Base-by-base conservation (phyloP, 345 rosid genomes). In the Durio zibethinus region DNA sequence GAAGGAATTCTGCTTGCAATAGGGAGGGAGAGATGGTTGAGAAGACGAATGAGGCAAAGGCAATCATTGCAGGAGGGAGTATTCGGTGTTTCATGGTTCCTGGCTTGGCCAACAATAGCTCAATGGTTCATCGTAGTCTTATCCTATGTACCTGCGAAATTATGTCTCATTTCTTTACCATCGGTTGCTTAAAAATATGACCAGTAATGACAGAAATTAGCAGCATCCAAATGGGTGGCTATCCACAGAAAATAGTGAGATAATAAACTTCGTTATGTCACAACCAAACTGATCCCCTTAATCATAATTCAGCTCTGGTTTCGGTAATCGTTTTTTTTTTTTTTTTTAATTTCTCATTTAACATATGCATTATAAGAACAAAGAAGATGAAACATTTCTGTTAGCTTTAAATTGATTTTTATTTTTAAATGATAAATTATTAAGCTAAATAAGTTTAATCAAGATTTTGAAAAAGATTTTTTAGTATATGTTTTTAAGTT, bases 311-410 rank as follows among this genome's bases (percentile, higher is more conserved):
- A 11, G 35, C 18, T 25, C 16, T 23, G 35, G 47, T 20, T 73
- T 21, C 1, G 10, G 25, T 31, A 11, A 25, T 16, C 45, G 29
- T 2, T 48, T 40, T 50, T 50, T 31, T 0, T n/a, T n/a, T n/a
- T n/a, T n/a, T n/a, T n/a, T n/a, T n/a, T n/a, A n/a, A 75, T 52
- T 80, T 80, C 21, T 40, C 27, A 59, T 10, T 36, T 25, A 63
- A 63, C 53, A 76, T 25, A n/a, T 31, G 40, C 79, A 40, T 33
- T 78, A 72, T 43, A 53, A 63, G 42, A 72, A 42, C 7, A 45
- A 36, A 40, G 25, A 63, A 35, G 60, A 71, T 54, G 35, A 43
- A 5, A 38, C 43, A 38, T 38, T 21, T n/a, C n/a, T n/a, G n/a
- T n/a, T n/a, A n/a, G n/a, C n/a, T n/a, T n/a, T n/a, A n/a, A n/a